phyloP scores from a whole-genome alignment of 2,329 filamentous ascomycete genomes.

The Ceratocystis cubensis region DNA sequence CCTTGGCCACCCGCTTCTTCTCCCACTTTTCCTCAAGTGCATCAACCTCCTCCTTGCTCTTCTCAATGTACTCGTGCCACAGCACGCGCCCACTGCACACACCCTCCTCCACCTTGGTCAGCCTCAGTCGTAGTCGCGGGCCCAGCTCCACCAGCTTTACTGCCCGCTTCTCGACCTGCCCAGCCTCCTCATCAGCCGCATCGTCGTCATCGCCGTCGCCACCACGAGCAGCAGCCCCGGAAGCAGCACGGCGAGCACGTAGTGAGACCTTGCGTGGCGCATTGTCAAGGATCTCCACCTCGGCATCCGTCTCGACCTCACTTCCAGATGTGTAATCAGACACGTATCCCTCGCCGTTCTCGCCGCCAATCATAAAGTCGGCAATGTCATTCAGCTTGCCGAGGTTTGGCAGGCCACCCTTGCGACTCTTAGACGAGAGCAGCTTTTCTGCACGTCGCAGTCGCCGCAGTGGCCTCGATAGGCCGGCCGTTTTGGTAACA shows the following conservation, averaged over 20 bases:
- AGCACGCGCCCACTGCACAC: conserved; percentile 80
- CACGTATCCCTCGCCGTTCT: conserved; percentile 66
- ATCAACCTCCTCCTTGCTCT: conserved; percentile 64
- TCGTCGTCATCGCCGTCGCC: conserved; percentile 31
- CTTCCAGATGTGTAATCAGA: conserved; percentile 77
- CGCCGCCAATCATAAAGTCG: conserved; percentile 82
- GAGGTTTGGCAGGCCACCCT: conserved; percentile 64
- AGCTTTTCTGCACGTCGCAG: conserved; percentile 78
- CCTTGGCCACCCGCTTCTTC: conserved; percentile 64
- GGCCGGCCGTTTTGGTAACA: conserved; percentile 70
- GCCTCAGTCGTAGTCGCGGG: conserved; percentile 71
- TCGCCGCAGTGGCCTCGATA: conserved; percentile 71
- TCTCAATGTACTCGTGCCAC: conserved; percentile 94
- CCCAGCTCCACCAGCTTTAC: conserved; percentile 89
- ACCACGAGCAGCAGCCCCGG: conserved; percentile 26
- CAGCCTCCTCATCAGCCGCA: conserved; percentile 20
- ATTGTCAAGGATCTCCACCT: conserved; percentile 70
- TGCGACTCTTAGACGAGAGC: conserved; percentile 45
- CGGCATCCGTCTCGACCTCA: conserved; percentile 85
- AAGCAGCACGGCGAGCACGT: conserved; percentile 32
- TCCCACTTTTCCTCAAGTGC: conserved; percentile 77
- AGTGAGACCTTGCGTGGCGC: conserved; percentile 45
- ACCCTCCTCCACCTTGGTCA: conserved; percentile 95
- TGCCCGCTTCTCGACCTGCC: conserved; percentile 65
- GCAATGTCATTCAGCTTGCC: conserved; percentile 85